Conservation (phyloP, 805 yeast species). For the Ogataea methanolica region DNA sequence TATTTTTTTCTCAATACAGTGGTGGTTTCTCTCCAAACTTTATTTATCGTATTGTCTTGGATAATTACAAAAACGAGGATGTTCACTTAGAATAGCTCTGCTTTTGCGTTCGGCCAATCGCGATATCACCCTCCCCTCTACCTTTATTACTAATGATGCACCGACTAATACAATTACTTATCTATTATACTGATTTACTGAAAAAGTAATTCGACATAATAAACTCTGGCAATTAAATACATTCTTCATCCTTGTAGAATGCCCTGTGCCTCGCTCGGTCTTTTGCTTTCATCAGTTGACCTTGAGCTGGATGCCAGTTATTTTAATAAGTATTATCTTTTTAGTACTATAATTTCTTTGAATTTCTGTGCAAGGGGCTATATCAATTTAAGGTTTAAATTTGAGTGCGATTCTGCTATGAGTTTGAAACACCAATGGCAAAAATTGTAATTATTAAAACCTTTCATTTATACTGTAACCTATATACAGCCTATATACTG, state of each 20-base stretch:
- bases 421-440: constrained; percentile 28
- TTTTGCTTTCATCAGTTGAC: constrained; percentile 27
- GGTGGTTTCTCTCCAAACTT: constrained; percentile 97
- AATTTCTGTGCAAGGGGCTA: constrained; percentile 41
- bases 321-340: not conserved
- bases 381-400: constrained; percentile 37
- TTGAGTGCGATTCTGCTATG: constrained; percentile 56
- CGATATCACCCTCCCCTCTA: too few relatives aligned
- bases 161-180: not conserved
- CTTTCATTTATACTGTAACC: constrained; percentile 19
- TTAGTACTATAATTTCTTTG: not conserved
- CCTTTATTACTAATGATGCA: too few relatives aligned
- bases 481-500: too few relatives aligned
- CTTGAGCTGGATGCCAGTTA: constrained; percentile 59
- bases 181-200: not conserved
- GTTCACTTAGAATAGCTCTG: constrained; percentile 42
- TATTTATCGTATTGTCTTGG: constrained; percentile 90
- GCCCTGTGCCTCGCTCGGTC: constrained; percentile 70
- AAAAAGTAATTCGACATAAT: not conserved
- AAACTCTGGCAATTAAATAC: constrained; percentile 2
- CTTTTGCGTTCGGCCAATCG: too few relatives aligned
- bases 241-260: not conserved
- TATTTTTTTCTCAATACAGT: constrained; percentile 11
- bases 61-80: constrained; percentile 86
- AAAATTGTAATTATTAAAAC: constrained; percentile 35